Base-by-base conservation (phyloP, 108 stramenopile genomes). In the Conticribra guillardii region DNA sequence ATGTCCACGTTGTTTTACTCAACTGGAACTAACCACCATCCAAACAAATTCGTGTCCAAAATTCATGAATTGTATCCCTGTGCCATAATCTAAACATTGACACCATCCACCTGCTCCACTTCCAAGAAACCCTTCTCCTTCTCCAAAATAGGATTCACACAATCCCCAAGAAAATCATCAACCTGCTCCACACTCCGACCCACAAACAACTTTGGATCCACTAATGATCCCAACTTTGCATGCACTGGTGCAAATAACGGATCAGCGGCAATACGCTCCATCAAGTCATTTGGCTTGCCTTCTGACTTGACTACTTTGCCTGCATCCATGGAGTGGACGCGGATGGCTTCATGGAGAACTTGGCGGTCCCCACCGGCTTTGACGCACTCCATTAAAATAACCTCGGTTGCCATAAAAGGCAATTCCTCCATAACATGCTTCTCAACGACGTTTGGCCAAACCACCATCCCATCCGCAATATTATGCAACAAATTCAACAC, bases 371-470 rank as follows among this genome's bases (percentile, higher is more conserved):
- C 99, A 11, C 99, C 99, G 11, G 92, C 94, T 89, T 99, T 97
- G 67, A 98, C 97, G 65, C 97, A 96, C 55, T 97, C 97, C 99
- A 99, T 99, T 34, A 99, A 82, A 71, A 99, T 99, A 55, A 95
- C 96, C 82, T 99, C 99, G 0, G 99, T 99, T 18, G 97, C 94
- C 99, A 99, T 99, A 78, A 99, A 99, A 1, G 99, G 99, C 41
- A 99, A 79, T 86, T 99, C 99, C n/a, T 92, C 90, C 87, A 92
- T 93, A 34, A 97, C 97, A 60, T 97, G 97, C 22, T 89, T 67
- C 53, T 82, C 73, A 48, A 99, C 96, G 49, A 99, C 97, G 44
- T 96, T 84, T 3, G 97, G 97, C 99, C 99, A 99, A 37, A 99
- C 97, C 55, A 97, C 96, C 72, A 99, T 81, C 1, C 99, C 99